phyloP scores from a whole-genome alignment of 108 stramenopile species.

The Aurantiochytrium sp. region DNA sequence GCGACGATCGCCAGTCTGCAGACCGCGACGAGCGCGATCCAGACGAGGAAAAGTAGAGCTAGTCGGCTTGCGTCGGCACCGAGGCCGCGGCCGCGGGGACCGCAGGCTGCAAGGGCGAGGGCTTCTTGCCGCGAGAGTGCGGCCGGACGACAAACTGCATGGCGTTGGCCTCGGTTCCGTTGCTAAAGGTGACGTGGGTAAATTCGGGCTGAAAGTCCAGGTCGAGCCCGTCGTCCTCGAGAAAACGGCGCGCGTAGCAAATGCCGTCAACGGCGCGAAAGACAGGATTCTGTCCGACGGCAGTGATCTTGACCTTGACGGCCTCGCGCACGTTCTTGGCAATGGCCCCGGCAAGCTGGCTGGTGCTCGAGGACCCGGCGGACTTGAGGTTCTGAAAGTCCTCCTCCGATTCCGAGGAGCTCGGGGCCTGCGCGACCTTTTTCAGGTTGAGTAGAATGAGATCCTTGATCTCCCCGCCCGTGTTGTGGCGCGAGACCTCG shows the following conservation, averaged over 20 bases:
- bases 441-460: conserved; percentile 18
- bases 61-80: background rate
- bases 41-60: too few species aligned
- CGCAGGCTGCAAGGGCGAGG: background rate
- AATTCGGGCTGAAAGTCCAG: conserved; percentile 27
- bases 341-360: conserved; percentile 10
- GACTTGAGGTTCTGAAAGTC: conserved; percentile 2
- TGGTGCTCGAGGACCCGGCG: background rate
- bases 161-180: background rate
- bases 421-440: background rate
- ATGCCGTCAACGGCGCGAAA: conserved; percentile 18
- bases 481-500: background rate
- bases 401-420: background rate
- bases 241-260: background rate
- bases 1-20: too few species aligned
- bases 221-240: conserved; percentile 24
- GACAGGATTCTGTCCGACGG: conserved; percentile 23
- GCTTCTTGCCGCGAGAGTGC: background rate
- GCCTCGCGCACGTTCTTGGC: conserved; percentile 22
- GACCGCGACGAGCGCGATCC: too few species aligned
- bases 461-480: conserved; percentile 25
- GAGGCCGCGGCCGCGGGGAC: background rate
- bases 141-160: conserved; percentile 15
- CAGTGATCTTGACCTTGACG: background rate
- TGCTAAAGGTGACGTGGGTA: background rate